A percentile compares a stretch with the other conserved stretches of the same genome.
phyloP scores from a whole-genome alignment of 257 asterid species.

The Eustoma russellianum region DNA sequence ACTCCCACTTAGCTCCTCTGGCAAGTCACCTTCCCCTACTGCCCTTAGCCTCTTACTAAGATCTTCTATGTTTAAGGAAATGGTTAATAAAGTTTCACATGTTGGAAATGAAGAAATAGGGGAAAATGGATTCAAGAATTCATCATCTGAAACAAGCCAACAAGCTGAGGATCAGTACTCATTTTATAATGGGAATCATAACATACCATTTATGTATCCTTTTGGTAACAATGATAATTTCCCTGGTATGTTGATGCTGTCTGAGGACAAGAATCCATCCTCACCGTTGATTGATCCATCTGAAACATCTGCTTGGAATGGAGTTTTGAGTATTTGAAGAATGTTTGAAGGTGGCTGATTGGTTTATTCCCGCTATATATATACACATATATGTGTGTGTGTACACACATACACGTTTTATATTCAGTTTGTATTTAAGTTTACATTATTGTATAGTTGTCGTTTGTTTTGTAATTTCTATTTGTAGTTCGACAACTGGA shows the following conservation, averaged over 20 bases:
- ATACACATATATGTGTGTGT: too few species aligned
- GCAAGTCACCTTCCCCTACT: slow-evolving; percentile 41
- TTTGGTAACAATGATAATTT: slow-evolving; percentile 6
- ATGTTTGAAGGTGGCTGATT: too few species aligned
- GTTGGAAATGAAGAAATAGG: slow-evolving; percentile 10
- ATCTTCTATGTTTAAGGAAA: slow-evolving; percentile 60
- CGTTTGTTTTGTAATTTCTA: too few species aligned
- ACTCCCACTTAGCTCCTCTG: slow-evolving; percentile 43
- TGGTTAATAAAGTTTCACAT: slow-evolving; percentile 37
- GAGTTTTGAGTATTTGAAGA: slow-evolving; percentile 2
- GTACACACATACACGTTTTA: too few species aligned
- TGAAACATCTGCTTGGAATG: slow-evolving; percentile 20
- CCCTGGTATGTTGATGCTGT: slow-evolving; percentile 14
- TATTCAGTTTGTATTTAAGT: too few species aligned
- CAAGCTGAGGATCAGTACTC: slow-evolving; percentile 11
- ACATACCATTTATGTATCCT: slow-evolving; percentile 9
- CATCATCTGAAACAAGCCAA: not conserved
- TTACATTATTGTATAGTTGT: too few species aligned
- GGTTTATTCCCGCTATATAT: too few species aligned
- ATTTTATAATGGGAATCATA: slow-evolving; percentile 15
- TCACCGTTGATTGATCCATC: slow-evolving; percentile 10
- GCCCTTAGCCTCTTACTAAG: slow-evolving; percentile 59
- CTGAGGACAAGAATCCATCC: slow-evolving; percentile 12
- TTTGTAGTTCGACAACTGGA: too few species aligned
- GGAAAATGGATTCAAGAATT: slow-evolving; percentile 7